A percentile compares a stretch with the other conserved stretches of the same genome.
These are phyloP conservation scores for Termitomyces sp. DNA, from an alignment of 768 basidiomycete genomes.

Conservation along the genomic window DNA sequence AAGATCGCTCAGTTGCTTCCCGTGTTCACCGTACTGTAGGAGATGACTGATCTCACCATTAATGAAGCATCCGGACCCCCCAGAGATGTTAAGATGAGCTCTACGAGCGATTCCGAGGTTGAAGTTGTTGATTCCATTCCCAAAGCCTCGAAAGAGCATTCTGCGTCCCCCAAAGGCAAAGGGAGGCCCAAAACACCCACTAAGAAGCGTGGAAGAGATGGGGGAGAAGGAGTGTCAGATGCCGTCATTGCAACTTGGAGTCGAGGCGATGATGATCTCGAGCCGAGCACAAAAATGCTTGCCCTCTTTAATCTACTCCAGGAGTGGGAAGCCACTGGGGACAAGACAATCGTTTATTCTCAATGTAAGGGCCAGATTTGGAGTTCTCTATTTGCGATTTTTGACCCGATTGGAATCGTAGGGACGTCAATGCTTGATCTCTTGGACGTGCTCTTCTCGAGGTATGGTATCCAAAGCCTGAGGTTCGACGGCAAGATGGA, in stretches of 20 bases:
- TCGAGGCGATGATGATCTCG: constrained; percentile 55
- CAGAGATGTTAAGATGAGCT: constrained; percentile 10
- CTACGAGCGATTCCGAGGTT: constrained; percentile 20
- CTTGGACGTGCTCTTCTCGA: constrained; percentile 51
- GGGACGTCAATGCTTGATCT: constrained; percentile 74
- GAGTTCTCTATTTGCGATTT: background rate
- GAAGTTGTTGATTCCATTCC: constrained; percentile 13
- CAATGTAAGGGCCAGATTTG: constrained; percentile 41
- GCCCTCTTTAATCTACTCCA: constrained; percentile 49
- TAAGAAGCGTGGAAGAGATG: constrained; percentile 16
- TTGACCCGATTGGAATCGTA: constrained; percentile 16
- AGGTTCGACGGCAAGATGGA: constrained; percentile 72
- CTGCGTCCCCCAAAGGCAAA: constrained; percentile 20
- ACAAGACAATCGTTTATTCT: constrained; percentile 68
- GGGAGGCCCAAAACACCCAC: constrained; percentile 10
- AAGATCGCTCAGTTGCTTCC: background rate
- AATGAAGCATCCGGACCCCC: constrained; percentile 19
- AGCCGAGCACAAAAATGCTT: constrained; percentile 66
- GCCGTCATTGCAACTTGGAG: constrained; percentile 48
- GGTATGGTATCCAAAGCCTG: constrained; percentile 51
- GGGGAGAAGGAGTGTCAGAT: constrained; percentile 28
- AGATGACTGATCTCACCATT: constrained; percentile 23
- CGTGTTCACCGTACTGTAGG: background rate
- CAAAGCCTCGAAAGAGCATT: background rate
- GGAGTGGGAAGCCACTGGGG: constrained; percentile 52